Base-by-base conservation (phyloP, 176 grass and related monocot genomes). In the Pharus latifolius region DNA sequence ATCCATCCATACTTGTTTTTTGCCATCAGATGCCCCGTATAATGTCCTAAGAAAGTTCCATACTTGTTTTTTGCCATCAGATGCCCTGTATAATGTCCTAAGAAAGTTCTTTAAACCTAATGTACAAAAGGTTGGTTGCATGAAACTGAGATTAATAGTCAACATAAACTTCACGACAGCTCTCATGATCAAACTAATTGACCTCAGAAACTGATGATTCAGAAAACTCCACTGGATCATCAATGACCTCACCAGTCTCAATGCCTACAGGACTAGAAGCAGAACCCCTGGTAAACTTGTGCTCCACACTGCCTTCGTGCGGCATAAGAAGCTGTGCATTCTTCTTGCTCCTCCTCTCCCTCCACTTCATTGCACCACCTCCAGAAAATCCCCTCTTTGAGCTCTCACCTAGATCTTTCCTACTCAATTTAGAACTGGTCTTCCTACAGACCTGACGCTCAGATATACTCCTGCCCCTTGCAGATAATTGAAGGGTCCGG, bases 291-390 rank as follows among this genome's bases (percentile, higher is more conserved):
- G 30, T 1, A 13, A 53, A 26, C 45, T 51, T 32, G 12, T 35
- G 52, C 52, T 84, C 74, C 17, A 52, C 17, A 18, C 22, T 35
- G 53, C 16, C 22, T 58, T 44, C 28, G 5, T 73, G 19, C 8
- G 17, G 22, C 0, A 1, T 14, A 27, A 7, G 9, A 32, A 54
- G 10, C 1, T 28, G 35, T 0, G 45, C 11, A 49, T 74, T 74
- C 33, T 53, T 59, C 60, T 53, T 73, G 26, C 35, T 61, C 38
- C 45, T 79, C 17, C 82, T 74, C 16, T 79, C 61, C 47, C 76
- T 79, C 75, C 45, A 23, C 53, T 61, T 79, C 20, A 46, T 22
- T 28, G 14, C 1, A 61, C 40, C 47, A 52, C 45, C 44, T 22
- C 38, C 17, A 53, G 43, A n/a, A 17, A 53, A 9, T 14, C 52